Percentiles rank a stretch among this genome's conserved stretches.
These are phyloP conservation scores for Hippophae tibetana DNA, from an alignment of 306 rosid genomes.

Conservation along the genomic window DNA sequence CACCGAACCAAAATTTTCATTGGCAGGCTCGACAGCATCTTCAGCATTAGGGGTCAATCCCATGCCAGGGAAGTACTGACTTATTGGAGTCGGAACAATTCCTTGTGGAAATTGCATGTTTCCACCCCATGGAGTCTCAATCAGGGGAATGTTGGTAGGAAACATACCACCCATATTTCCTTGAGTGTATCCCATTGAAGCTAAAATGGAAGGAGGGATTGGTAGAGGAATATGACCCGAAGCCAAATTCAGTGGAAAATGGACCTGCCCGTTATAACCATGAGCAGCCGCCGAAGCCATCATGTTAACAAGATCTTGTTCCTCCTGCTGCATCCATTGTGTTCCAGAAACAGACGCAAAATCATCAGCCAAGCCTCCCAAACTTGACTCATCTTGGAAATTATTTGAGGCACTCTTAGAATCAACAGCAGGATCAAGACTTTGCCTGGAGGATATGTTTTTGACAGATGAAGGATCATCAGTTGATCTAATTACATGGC, in stretches of 20 bases:
- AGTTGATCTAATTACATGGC: conserved; percentile 29
- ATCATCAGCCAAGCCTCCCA: conserved; percentile 43
- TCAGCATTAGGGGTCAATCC: conserved; percentile 49
- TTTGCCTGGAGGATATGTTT: conserved; percentile 32
- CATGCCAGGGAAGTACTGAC: conserved; percentile 67
- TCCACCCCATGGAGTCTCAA: conserved; percentile 78
- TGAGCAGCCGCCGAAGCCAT: conserved; percentile 62
- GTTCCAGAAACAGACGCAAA: conserved; percentile 52
- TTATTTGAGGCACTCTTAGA: conserved; percentile 40
- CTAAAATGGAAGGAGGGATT: conserved; percentile 53
- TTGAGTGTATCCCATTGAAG: conserved; percentile 72
- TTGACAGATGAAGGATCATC: conserved; percentile 47
- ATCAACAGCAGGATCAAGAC: conserved; percentile 43
- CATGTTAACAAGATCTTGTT: conserved; percentile 83
- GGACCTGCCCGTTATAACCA: conserved; percentile 63
- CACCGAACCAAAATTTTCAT: conserved; percentile 50
- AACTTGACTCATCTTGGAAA: conserved; percentile 45
- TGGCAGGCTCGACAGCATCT: conserved; percentile 41
- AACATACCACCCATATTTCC: conserved; percentile 62
- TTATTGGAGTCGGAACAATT: conserved; percentile 53
- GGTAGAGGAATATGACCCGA: conserved; percentile 74
- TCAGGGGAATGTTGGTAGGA: conserved; percentile 52
- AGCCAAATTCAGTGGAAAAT: conserved; percentile 59
- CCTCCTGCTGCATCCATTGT: conserved; percentile 79
- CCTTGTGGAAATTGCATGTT: conserved; percentile 78